These are phyloP conservation scores for Mycena kentingensis DNA, from an alignment of 768 basidiomycete genomes.

Conservation along the genomic window DNA sequence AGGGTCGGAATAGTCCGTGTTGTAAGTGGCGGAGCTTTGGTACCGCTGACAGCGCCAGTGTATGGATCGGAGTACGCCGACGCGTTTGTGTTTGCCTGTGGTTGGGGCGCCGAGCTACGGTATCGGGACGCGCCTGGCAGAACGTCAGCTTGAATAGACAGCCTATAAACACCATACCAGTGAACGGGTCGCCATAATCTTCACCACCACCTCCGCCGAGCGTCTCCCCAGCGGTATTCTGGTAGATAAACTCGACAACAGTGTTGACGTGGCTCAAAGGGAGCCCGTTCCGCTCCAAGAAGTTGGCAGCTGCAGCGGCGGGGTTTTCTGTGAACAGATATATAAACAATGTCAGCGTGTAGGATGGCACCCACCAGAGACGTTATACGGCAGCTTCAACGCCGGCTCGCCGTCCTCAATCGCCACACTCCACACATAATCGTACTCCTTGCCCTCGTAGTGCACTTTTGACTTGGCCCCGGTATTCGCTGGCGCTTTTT, in stretches of 20 bases:
- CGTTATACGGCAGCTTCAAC: slow-evolving; percentile 93
- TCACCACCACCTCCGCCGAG: slow-evolving; percentile 55
- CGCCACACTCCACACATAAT: slow-evolving; percentile 99
- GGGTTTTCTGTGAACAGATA: slow-evolving; percentile 73
- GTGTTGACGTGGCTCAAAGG: slow-evolving; percentile 83
- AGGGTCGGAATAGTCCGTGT: slow-evolving; percentile 60
- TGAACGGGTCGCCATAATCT: slow-evolving; percentile 85
- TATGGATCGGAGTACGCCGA: slow-evolving; percentile 65
- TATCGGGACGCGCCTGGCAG: slow-evolving; percentile 65
- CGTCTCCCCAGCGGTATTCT: slow-evolving; percentile 79
- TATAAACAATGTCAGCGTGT: background rate
- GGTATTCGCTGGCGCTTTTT: slow-evolving; percentile 86
- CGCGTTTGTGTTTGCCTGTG: slow-evolving; percentile 30
- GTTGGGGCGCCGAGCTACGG: slow-evolving; percentile 42
- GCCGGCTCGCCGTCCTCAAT: slow-evolving; percentile 91
- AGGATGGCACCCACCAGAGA: slow-evolving; percentile 56
- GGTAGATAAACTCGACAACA: slow-evolving; percentile 91
- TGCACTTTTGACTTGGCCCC: slow-evolving; percentile 83
- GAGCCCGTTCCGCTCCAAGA: slow-evolving; percentile 82
- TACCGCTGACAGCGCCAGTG: slow-evolving; percentile 73
- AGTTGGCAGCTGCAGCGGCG: slow-evolving; percentile 84
- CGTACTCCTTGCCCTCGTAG: slow-evolving; percentile 85
- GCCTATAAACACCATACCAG: slow-evolving; percentile 52
- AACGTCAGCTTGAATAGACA: slow-evolving; percentile 15
- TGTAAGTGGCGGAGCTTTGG: slow-evolving; percentile 41